phyloP scores from a whole-genome alignment of 139 green algal species.

The Chlamydomonas incerta region DNA sequence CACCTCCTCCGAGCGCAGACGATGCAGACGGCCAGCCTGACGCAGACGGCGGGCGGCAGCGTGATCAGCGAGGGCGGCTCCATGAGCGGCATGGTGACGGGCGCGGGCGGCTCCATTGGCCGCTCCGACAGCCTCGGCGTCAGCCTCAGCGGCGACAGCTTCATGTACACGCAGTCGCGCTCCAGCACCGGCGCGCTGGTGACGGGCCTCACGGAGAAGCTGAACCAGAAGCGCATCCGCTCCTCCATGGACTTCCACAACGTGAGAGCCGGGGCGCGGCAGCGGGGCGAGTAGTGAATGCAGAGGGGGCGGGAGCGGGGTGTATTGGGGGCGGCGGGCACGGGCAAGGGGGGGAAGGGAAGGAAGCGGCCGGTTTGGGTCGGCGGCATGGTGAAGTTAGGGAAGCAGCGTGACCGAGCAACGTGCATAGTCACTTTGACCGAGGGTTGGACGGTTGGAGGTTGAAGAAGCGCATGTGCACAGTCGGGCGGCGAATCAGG shows the following conservation, averaged over 20 bases:
- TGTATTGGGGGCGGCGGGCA: not conserved
- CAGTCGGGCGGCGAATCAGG: too few relatives aligned
- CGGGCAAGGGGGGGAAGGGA: too few relatives aligned
- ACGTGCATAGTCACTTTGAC: too few relatives aligned
- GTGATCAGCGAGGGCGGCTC: slow-evolving; percentile 35
- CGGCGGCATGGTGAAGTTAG: too few relatives aligned
- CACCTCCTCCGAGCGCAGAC: not conserved
- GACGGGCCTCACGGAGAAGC: slow-evolving; percentile 72
- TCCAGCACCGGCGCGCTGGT: slow-evolving; percentile 64
- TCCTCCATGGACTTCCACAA: slow-evolving; percentile 52
- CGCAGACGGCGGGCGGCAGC: slow-evolving; percentile 26
- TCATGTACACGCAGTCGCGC: slow-evolving; percentile 49
- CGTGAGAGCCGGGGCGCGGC: not conserved
- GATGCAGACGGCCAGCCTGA: slow-evolving; percentile 37
- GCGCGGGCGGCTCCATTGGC: slow-evolving; percentile 22
- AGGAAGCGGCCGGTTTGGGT: too few relatives aligned
- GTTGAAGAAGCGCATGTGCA: too few relatives aligned
- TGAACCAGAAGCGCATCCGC: slow-evolving; percentile 70
- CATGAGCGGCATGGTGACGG: slow-evolving; percentile 39
- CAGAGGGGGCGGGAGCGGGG: not conserved
- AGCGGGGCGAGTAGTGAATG: not conserved
- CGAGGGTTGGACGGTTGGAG: too few relatives aligned
- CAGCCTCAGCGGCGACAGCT: slow-evolving; percentile 24
- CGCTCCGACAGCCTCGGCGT: slow-evolving; percentile 37
- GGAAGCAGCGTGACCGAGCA: too few relatives aligned